Percentiles rank a stretch among this genome's conserved stretches.
Evolutionary conservation across 2,329 filamentous ascomycete species (phyloP).

Genomic region (Xylariaceae sp.): DNA sequence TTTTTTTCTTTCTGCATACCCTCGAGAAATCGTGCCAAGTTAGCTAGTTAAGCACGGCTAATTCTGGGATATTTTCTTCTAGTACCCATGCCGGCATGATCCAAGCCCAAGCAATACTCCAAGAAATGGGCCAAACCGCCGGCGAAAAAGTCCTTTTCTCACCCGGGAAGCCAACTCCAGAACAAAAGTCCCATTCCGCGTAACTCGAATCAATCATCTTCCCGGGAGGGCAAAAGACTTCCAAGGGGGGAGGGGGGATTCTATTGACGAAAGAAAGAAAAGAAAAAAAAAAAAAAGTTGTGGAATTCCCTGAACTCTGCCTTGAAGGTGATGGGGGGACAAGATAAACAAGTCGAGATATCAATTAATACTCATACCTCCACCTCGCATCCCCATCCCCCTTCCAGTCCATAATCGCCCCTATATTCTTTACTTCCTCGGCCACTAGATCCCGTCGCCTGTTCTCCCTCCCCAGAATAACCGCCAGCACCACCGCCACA

Average conservation of each 20-base stretch:
- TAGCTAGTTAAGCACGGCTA: too few relatives aligned
- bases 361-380: conserved; percentile 53
- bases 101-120: neutral
- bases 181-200: neutral
- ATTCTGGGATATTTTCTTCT: too few relatives aligned
- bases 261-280: too few relatives aligned
- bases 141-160: conserved; percentile 1
- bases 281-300: too few relatives aligned
- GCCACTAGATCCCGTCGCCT: conserved; percentile 40
- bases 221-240: too few relatives aligned
- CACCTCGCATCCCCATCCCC: conserved; percentile 61
- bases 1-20: too few relatives aligned
- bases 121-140: neutral
- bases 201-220: too few relatives aligned
- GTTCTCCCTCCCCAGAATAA: conserved; percentile 54
- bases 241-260: too few relatives aligned
- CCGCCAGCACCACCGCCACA: conserved; percentile 49
- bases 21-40: too few relatives aligned
- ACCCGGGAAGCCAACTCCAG: neutral
- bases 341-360: too few relatives aligned
- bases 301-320: too few relatives aligned
- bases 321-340: too few relatives aligned
- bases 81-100: neutral
- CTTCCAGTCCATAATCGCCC: conserved; percentile 47
- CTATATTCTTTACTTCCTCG: conserved; percentile 44